Evolutionary conservation across 345 rosid genomes (phyloP), one percentile per base, ranked within the genome.

Genomic region (Brassica incana): DNA sequence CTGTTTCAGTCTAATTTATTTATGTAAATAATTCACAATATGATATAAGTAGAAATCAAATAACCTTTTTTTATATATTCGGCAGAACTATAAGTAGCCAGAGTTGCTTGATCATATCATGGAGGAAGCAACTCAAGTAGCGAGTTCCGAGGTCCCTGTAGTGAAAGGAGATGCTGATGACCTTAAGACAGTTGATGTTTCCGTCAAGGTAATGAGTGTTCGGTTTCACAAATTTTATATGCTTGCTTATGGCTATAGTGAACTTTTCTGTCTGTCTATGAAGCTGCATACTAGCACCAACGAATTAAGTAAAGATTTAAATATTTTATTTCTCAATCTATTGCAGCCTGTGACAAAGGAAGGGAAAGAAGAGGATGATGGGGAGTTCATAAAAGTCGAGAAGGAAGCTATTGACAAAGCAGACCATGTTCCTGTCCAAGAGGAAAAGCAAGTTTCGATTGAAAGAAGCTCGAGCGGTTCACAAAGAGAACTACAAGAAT

Each of bases 311-410:
- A 29, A 29, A 29, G 32, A 72, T 50, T 78, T 11, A 67, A 70
- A 15, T 74, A 27, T 77, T 71, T 33, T 74, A 60, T 78, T 70
- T 64, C 65, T 27, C 5, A 61, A 73, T 77, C 12, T 67, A 25
- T 79, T 67, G 30, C 84, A 89, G 99, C 85, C 73, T n/a, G 62
- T 83, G 80, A 77, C 79, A 14, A 72, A 77, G 48, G 86, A 75
- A 20, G 87, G 79, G 15, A 89, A 88, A 82, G 98, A 91, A 65
- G 98, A 90, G 70, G 93, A 96, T 27, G 62, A 87, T 70, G 98
- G 92, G 71, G 98, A 88, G 77, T 96, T 96, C 86, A 92, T 96
- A 59, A 96, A 96, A 80, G 95, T 96, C 59, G 98, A 95, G 85
- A 90, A 82, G 86, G 99, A 93, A 85, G 84, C 86, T 9, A 60